Evolutionary conservation across 2,329 filamentous ascomycete genomes (phyloP).

Genomic region (Aurifilum marmelostoma): DNA sequence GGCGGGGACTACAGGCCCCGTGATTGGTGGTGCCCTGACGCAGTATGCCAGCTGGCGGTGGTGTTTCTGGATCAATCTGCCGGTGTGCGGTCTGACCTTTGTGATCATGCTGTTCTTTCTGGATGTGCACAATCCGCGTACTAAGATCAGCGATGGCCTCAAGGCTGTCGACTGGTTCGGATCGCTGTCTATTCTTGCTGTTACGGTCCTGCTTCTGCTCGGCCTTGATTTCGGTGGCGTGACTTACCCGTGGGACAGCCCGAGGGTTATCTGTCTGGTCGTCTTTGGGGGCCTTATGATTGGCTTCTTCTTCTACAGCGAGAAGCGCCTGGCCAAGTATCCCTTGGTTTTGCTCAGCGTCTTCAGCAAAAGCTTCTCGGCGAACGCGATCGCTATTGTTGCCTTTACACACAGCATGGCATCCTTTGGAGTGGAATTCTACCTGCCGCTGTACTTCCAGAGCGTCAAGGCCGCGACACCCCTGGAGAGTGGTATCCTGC

Average conservation of each 20-base stretch:
- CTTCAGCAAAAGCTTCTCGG: slow-evolving; percentile 54
- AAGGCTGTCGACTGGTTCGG: slow-evolving; percentile 64
- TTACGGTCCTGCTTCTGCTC: slow-evolving; percentile 66
- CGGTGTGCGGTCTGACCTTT: slow-evolving; percentile 31
- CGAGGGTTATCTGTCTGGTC: slow-evolving; percentile 61
- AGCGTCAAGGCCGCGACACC: slow-evolving; percentile 59
- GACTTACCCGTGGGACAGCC: slow-evolving; percentile 60
- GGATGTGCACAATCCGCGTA: slow-evolving; percentile 62
- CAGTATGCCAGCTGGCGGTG: slow-evolving; percentile 34
- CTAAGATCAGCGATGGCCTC: slow-evolving; percentile 61
- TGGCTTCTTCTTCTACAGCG: slow-evolving; percentile 57
- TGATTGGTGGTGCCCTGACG: slow-evolving; percentile 35
- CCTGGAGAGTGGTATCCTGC: slow-evolving; percentile 51
- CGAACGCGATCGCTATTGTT: slow-evolving; percentile 53
- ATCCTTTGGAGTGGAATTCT: slow-evolving; percentile 65
- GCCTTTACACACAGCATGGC: slow-evolving; percentile 51
- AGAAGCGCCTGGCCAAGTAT: slow-evolving; percentile 61
- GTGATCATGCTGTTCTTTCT: slow-evolving; percentile 35
- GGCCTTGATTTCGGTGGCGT: slow-evolving; percentile 70
- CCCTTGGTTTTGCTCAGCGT: slow-evolving; percentile 66
- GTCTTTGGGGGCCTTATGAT: slow-evolving; percentile 56
- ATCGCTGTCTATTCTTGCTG: slow-evolving; percentile 61
- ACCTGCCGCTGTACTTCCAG: slow-evolving; percentile 71
- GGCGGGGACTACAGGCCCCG: slow-evolving; percentile 32
- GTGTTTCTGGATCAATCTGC: slow-evolving; percentile 36